A percentile compares a stretch with the other conserved stretches of the same genome.
Conservation (phyloP, 1,139 yeast species). For the Pichia sp. region DNA sequence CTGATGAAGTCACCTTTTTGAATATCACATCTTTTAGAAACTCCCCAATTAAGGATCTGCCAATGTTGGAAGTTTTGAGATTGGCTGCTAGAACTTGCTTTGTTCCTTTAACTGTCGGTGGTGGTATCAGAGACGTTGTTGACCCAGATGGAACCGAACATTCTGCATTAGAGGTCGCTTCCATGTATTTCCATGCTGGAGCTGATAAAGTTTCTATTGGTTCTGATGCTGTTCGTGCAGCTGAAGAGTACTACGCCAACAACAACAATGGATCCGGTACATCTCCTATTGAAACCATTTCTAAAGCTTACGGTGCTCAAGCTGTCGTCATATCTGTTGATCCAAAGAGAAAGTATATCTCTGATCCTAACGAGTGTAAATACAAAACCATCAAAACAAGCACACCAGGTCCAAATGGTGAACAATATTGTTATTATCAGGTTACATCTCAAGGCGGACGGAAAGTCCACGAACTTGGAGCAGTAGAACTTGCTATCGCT, state of each 20-base stretch:
- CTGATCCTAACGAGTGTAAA: slow-evolving; percentile 52
- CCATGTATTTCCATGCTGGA: slow-evolving; percentile 86
- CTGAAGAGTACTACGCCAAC: slow-evolving; percentile 67
- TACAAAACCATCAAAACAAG: slow-evolving; percentile 56
- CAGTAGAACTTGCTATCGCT: slow-evolving; percentile 79
- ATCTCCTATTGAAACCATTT: slow-evolving; percentile 87
- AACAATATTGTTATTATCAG: slow-evolving; percentile 84
- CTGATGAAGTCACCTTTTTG: slow-evolving; percentile 91
- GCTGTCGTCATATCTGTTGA: slow-evolving; percentile 97
- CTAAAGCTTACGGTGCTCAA: slow-evolving; percentile 87
- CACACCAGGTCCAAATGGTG: slow-evolving; percentile 77
- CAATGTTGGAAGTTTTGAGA: slow-evolving; percentile 86
- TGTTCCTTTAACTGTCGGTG: slow-evolving; percentile 96
- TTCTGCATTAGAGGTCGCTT: slow-evolving; percentile 87
- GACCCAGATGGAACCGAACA: slow-evolving; percentile 76
- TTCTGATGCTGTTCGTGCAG: slow-evolving; percentile 91
- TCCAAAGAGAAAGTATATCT: slow-evolving; percentile 79
- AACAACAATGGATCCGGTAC: slow-evolving; percentile 59
- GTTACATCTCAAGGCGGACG: slow-evolving; percentile 97
- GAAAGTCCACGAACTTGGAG: slow-evolving; percentile 83
- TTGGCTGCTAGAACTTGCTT: slow-evolving; percentile 84
- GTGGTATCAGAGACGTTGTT: slow-evolving; percentile 85
- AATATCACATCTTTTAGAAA: slow-evolving; percentile 94
- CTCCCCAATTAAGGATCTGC: slow-evolving; percentile 85
- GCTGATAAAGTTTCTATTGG: slow-evolving; percentile 98